These are phyloP conservation scores for Fusarium agapanthi DNA, from an alignment of 2,329 filamentous ascomycete species.

Conservation along the genomic window DNA sequence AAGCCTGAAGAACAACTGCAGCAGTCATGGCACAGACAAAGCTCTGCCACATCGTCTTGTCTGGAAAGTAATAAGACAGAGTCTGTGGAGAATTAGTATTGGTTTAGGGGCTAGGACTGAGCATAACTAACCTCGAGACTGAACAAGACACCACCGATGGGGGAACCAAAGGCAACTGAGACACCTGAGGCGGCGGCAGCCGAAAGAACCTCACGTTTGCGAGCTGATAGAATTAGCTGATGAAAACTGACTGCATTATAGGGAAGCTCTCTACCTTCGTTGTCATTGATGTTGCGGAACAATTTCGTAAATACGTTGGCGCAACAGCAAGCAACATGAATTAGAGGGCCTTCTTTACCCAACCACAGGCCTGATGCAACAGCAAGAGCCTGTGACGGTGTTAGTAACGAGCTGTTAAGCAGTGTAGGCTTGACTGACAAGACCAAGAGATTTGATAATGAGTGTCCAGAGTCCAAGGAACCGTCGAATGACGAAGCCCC, in stretches of 20 bases:
- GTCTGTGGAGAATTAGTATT: slow-evolving; percentile 5
- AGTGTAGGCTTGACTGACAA: slow-evolving; percentile 63
- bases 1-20: slow-evolving; percentile 88
- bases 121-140: slow-evolving; percentile 75
- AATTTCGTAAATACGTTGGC: slow-evolving; percentile 93
- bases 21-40: slow-evolving; percentile 99
- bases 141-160: slow-evolving; percentile 93
- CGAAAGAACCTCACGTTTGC: slow-evolving; percentile 92
- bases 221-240: slow-evolving; percentile 62
- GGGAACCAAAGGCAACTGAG: slow-evolving; percentile 91
- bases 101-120: no score
- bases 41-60: slow-evolving; percentile 99
- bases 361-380: slow-evolving; percentile 96
- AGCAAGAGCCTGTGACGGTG: slow-evolving; percentile 74
- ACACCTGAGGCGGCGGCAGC: slow-evolving; percentile 93
- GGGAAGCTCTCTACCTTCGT: slow-evolving; percentile 72
- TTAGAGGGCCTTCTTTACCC: slow-evolving; percentile 93
- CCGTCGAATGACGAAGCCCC: slow-evolving; percentile 88
- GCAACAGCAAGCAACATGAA: slow-evolving; percentile 97
- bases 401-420: slow-evolving; percentile 29
- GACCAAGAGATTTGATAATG: slow-evolving; percentile 85
- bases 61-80: slow-evolving; percentile 97
- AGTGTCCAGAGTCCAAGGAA: slow-evolving; percentile 92
- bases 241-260: neutral
- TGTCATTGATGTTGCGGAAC: slow-evolving; percentile 79